Conservation (phyloP, 2,329 filamentous ascomycete species). For the Alternaria tenuissima region DNA sequence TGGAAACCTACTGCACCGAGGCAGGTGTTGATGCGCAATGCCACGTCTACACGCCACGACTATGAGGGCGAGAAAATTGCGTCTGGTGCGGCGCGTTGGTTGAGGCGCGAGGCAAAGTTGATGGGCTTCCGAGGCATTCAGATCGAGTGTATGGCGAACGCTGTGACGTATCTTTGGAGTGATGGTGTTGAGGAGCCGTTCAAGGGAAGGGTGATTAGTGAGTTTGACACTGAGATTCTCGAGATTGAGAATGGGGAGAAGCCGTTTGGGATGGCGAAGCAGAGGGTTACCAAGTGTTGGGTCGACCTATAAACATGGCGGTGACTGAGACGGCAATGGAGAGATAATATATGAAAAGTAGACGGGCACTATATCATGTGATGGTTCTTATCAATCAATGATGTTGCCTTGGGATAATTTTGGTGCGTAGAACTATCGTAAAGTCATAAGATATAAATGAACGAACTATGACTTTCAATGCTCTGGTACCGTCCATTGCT, state of each 20-base stretch:
- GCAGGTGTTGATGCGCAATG: constrained; percentile 49
- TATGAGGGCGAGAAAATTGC: constrained; percentile 48
- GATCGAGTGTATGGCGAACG: constrained; percentile 47
- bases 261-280: constrained; percentile 35
- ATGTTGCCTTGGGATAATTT: background rate
- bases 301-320: constrained; percentile 33
- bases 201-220: constrained; percentile 29
- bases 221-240: constrained; percentile 33
- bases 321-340: background rate
- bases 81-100: constrained; percentile 45
- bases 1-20: constrained; percentile 40
- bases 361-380: background rate
- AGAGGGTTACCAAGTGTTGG: constrained; percentile 35
- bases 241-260: constrained; percentile 35
- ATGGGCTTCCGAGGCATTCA: constrained; percentile 47
- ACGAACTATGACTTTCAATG: background rate
- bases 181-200: constrained; percentile 34
- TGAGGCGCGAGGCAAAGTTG: constrained; percentile 48
- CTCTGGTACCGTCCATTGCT: constrained; percentile 24
- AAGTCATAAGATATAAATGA: background rate
- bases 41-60: constrained; percentile 48
- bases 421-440: background rate
- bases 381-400: background rate
- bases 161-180: constrained; percentile 43
- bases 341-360: background rate